Conservation (phyloP, 2,329 filamentous ascomycete genomes). For the Lachnellula suecica region DNA sequence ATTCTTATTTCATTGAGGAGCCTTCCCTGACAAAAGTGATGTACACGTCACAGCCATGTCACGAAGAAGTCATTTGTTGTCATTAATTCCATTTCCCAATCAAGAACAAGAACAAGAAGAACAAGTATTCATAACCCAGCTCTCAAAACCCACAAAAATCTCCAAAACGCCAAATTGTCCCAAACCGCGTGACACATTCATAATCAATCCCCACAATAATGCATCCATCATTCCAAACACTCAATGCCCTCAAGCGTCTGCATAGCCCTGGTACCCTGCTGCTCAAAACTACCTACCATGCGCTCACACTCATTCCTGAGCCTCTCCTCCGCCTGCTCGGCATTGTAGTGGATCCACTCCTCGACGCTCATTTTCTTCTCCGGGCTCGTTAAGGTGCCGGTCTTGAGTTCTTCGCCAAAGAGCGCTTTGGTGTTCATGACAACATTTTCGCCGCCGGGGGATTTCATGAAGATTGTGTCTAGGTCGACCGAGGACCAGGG, state of each 20-base stretch:
- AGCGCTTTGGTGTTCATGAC: constrained; percentile 30
- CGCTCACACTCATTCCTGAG: constrained; percentile 79
- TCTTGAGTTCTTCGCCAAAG: constrained; percentile 37
- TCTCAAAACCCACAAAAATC: neutral
- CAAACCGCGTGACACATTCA: constrained; percentile 4
- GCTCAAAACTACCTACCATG: constrained; percentile 81
- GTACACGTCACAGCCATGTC: no score
- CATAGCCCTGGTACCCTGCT: constrained; percentile 77
- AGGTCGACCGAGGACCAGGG: constrained; percentile 77
- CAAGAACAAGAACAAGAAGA: neutral
- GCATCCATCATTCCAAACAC: constrained; percentile 18
- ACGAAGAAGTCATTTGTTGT: no score
- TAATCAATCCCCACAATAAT: neutral
- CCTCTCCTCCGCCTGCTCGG: constrained; percentile 74
- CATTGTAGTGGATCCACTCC: constrained; percentile 86
- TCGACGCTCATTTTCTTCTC: constrained; percentile 93
- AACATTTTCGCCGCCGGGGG: constrained; percentile 34
- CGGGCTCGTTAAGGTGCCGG: constrained; percentile 63
- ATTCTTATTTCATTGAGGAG: no score
- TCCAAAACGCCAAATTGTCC: no score
- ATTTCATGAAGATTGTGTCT: constrained; percentile 63
- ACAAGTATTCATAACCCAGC: neutral
- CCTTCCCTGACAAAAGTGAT: no score
- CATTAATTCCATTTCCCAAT: neutral
- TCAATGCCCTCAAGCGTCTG: constrained; percentile 70